Percentiles rank a stretch among this genome's conserved stretches.
Evolutionary conservation across 73 alveolate genomes (phyloP).

Genomic region (Paramecium sexaurelia): DNA sequence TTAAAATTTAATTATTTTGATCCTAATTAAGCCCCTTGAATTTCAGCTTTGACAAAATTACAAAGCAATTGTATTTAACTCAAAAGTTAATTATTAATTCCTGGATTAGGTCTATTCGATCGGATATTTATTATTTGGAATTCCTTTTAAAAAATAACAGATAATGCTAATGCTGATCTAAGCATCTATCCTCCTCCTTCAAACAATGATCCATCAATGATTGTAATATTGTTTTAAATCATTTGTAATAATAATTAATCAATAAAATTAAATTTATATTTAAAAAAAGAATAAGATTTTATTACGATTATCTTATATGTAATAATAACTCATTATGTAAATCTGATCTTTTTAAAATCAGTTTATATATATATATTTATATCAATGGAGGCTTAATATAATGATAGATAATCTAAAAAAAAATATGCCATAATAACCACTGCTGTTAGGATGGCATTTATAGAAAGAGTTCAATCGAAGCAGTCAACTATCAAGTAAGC

Average conservation of each 20-base stretch:
- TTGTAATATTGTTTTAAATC: background rate
- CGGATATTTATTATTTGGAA: background rate
- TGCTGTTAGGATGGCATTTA: constrained; percentile 57
- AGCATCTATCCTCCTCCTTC: constrained; percentile 30
- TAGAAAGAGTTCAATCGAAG: constrained; percentile 50
- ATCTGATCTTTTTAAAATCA: background rate
- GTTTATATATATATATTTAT: background rate
- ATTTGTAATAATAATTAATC: background rate
- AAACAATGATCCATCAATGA: background rate
- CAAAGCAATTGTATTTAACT: background rate
- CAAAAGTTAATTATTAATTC: background rate
- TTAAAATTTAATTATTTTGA: background rate
- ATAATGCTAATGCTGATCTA: background rate
- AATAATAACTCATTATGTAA: background rate
- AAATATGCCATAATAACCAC: constrained; percentile 56
- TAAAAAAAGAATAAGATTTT: background rate
- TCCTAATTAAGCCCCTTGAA: background rate
- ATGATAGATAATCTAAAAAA: constrained; percentile 18
- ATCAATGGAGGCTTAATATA: background rate
- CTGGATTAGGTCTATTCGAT: constrained; percentile 13
- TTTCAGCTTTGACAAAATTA: background rate
- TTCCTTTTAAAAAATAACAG: background rate
- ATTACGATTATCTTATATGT: background rate
- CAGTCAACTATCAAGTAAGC: constrained; percentile 65
- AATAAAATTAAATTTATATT: background rate